A percentile compares a stretch with the other conserved stretches of the same genome.
Conservation (phyloP, 768 basidiomycete genomes). For the Lactarius hatsudake region DNA sequence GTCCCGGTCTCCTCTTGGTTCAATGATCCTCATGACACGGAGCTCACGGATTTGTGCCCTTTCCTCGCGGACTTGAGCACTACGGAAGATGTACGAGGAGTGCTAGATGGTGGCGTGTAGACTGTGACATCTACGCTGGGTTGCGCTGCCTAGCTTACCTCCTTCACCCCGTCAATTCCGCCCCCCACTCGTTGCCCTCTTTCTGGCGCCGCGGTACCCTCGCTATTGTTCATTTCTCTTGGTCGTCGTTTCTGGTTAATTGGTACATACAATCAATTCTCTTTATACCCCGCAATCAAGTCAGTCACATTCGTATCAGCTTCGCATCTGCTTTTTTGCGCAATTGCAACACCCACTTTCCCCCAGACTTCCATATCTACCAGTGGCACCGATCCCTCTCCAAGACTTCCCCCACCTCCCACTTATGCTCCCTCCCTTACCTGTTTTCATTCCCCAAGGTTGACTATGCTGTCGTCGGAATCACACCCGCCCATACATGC, state of each 20-base stretch:
- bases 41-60: conserved; percentile 91
- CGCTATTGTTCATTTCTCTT: conserved; percentile 21
- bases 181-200: background rate
- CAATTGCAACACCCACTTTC: conserved; percentile 14
- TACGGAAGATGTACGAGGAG: conserved; percentile 88
- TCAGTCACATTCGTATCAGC: conserved; percentile 29
- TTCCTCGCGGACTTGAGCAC: conserved; percentile 86
- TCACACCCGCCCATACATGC: background rate
- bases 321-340: conserved; percentile 13
- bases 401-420: background rate
- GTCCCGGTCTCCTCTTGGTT: conserved; percentile 99
- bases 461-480: conserved; percentile 19
- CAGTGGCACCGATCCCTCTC: conserved; percentile 4
- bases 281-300: conserved; percentile 29
- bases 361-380: conserved; percentile 7
- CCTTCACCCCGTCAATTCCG: background rate
- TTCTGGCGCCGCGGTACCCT: conserved; percentile 16
- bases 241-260: conserved; percentile 28
- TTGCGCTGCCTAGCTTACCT: background rate
- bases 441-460: conserved; percentile 3
- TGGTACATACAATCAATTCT: conserved; percentile 30
- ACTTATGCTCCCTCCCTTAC: background rate
- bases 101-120: conserved; percentile 82
- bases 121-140: conserved; percentile 8
- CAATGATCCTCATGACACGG: conserved; percentile 97